These are phyloP conservation scores for Taiozyma sp. DNA, from an alignment of 1,139 yeast species.

Conservation along the genomic window DNA sequence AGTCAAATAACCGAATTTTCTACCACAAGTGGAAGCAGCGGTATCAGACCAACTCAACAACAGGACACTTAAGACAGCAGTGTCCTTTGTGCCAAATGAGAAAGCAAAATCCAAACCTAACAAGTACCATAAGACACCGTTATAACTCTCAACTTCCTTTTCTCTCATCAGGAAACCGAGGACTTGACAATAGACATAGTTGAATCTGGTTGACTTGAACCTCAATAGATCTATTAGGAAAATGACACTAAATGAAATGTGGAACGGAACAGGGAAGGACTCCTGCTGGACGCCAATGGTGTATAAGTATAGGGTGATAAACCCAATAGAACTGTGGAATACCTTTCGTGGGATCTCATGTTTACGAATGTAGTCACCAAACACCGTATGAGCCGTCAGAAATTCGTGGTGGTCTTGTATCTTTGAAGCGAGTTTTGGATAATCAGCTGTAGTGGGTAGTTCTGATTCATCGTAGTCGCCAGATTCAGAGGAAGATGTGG, in stretches of 20 bases:
- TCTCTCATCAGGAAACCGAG: slow-evolving; percentile 86
- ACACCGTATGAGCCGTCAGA: slow-evolving; percentile 29
- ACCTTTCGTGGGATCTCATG: slow-evolving; percentile 88
- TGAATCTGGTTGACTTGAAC: slow-evolving; percentile 55
- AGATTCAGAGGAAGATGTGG: slow-evolving; percentile 2
- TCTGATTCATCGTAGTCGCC: slow-evolving; percentile 5
- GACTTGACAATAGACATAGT: slow-evolving; percentile 54
- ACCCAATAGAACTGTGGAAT: slow-evolving; percentile 85
- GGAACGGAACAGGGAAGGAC: slow-evolving; percentile 57
- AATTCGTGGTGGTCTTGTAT: slow-evolving; percentile 11
- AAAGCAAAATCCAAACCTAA: slow-evolving; percentile 76
- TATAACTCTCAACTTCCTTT: slow-evolving; percentile 61
- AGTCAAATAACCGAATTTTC: slow-evolving; percentile 78
- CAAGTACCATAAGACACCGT: slow-evolving; percentile 85
- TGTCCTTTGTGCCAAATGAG: slow-evolving; percentile 70
- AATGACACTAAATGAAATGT: slow-evolving; percentile 48
- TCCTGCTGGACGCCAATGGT: slow-evolving; percentile 52
- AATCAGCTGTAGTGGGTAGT: background rate
- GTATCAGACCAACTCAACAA: slow-evolving; percentile 96
- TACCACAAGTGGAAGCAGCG: slow-evolving; percentile 91
- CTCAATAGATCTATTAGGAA: slow-evolving; percentile 67
- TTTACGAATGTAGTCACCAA: slow-evolving; percentile 55
- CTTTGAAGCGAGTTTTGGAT: background rate
- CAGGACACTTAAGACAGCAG: slow-evolving; percentile 68
- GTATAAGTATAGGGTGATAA: slow-evolving; percentile 70